phyloP scores from a whole-genome alignment of 441 rosid species.

The Jatropha multifida region DNA sequence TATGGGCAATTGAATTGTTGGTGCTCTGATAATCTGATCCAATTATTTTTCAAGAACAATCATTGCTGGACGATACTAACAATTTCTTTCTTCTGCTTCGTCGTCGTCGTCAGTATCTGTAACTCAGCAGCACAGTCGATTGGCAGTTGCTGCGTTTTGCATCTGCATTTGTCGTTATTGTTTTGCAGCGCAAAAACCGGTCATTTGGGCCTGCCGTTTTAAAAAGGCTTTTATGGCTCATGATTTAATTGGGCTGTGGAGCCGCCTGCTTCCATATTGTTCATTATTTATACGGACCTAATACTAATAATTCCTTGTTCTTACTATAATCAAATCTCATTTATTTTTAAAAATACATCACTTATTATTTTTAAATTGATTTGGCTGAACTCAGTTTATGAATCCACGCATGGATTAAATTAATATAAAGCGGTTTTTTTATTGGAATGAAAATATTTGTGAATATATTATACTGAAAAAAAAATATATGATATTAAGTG shows the following conservation, averaged over 20 bases:
- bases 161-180: neutral
- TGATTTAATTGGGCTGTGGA: conserved; percentile 15
- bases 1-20: conserved; percentile 1
- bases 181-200: neutral
- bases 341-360: too few relatives aligned
- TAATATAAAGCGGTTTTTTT: too few relatives aligned
- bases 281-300: too few relatives aligned
- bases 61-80: neutral
- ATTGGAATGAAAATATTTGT: too few relatives aligned
- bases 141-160: neutral
- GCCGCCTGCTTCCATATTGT: neutral
- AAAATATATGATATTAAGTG: too few relatives aligned
- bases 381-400: too few relatives aligned
- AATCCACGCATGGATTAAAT: too few relatives aligned
- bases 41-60: conserved; percentile 11
- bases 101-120: neutral
- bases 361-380: too few relatives aligned
- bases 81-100: neutral
- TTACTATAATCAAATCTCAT: too few relatives aligned
- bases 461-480: too few relatives aligned
- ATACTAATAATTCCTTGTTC: too few relatives aligned
- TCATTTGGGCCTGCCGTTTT: conserved; percentile 8
- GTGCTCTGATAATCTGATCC: neutral
- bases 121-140: neutral
- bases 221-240: neutral